These are phyloP conservation scores for Lactarius psammicola DNA, from an alignment of 768 basidiomycete species.

Conservation along the genomic window DNA sequence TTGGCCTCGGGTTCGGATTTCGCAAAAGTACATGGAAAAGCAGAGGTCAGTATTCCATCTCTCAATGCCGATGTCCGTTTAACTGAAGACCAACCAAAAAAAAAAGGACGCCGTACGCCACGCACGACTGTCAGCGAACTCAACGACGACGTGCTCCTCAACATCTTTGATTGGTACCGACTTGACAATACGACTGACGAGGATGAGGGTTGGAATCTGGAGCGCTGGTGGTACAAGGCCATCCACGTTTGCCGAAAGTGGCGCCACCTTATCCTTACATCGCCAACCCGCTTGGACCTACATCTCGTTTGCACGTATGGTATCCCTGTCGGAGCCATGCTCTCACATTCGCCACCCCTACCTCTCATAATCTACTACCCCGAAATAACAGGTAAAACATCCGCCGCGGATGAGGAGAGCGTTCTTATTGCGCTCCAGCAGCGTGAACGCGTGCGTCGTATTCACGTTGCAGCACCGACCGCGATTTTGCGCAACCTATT, in stretches of 20 bases:
- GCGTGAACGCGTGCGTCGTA: slow-evolving; percentile 11
- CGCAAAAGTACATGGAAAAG: neutral
- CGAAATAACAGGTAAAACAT: neutral
- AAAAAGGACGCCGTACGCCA: neutral
- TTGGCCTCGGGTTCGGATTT: neutral
- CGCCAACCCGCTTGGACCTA: slow-evolving; percentile 3
- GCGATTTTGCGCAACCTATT: slow-evolving; percentile 10
- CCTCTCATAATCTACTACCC: slow-evolving; percentile 15
- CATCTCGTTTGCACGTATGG: slow-evolving; percentile 12
- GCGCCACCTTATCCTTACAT: slow-evolving; percentile 7
- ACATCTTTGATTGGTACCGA: slow-evolving; percentile 10
- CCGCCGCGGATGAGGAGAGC: neutral
- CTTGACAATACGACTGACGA: neutral
- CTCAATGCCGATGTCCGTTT: neutral
- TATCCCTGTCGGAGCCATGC: slow-evolving; percentile 6
- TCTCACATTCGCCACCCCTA: slow-evolving; percentile 10
- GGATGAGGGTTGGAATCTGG: neutral
- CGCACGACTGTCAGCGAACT: neutral
- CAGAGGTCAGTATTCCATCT: neutral
- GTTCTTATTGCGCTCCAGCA: neutral
- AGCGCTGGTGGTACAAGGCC: slow-evolving; percentile 21
- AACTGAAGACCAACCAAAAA: neutral
- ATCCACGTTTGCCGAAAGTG: slow-evolving; percentile 7
- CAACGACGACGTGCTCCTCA: slow-evolving; percentile 9
- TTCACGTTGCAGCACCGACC: neutral